These are phyloP conservation scores for Verticillium alfalfae DNA, from an alignment of 2,329 filamentous ascomycete genomes.

Conservation along the genomic window DNA sequence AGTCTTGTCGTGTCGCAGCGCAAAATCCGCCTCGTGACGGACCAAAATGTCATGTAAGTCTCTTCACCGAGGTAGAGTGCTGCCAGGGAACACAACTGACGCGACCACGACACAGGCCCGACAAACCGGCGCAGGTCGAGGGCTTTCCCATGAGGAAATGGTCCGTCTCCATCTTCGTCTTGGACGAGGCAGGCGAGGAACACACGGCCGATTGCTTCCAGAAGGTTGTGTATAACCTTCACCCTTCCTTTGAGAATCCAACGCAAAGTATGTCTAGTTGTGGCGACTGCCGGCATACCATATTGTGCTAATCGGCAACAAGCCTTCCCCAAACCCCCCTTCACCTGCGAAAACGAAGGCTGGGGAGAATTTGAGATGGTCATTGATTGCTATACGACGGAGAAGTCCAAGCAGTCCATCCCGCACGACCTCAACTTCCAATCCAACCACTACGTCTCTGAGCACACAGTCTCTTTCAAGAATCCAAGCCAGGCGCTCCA, in stretches of 20 bases:
- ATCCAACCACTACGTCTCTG: slow-evolving; percentile 72
- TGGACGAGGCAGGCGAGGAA: slow-evolving; percentile 83
- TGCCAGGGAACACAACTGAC: background rate
- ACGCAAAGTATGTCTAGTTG: slow-evolving; percentile 64
- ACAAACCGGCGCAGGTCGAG: slow-evolving; percentile 75
- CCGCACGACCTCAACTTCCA: slow-evolving; percentile 91
- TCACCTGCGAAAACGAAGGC: slow-evolving; percentile 86
- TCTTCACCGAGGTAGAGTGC: slow-evolving; percentile 1
- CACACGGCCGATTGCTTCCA: slow-evolving; percentile 80
- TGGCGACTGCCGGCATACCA: no score
- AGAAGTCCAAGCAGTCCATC: slow-evolving; percentile 80
- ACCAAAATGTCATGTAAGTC: slow-evolving; percentile 77
- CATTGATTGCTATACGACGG: slow-evolving; percentile 75
- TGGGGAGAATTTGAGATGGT: slow-evolving; percentile 99
- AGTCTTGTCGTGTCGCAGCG: slow-evolving; percentile 53
- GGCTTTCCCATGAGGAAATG: slow-evolving; percentile 91
- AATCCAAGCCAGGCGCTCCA: slow-evolving; percentile 88
- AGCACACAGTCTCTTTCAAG: slow-evolving; percentile 79
- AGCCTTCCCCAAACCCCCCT: slow-evolving; percentile 82
- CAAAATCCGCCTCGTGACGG: slow-evolving; percentile 86
- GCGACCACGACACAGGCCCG: slow-evolving; percentile 44
- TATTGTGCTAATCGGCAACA: background rate
- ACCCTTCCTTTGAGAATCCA: slow-evolving; percentile 87
- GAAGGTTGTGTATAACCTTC: slow-evolving; percentile 87
- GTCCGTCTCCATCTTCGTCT: slow-evolving; percentile 78